Percentiles rank a stretch among this genome's conserved stretches.
Conservation (phyloP, 1,284 basidiomycete genomes). For the Cutaneotrichosporon sp. region DNA sequence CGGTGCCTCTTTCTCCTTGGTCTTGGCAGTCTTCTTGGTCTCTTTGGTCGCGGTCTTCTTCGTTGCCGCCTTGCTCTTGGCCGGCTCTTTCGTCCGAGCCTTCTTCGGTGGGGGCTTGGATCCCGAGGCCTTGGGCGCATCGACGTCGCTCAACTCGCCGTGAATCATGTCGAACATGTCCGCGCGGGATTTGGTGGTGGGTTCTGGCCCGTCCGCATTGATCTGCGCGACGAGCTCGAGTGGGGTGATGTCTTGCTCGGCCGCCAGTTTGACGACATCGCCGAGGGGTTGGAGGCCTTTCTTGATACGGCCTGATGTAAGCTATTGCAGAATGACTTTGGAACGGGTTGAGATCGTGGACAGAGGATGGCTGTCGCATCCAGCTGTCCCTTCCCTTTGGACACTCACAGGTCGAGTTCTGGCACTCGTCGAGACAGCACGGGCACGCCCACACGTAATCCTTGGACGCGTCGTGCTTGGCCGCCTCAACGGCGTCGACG, state of each 20-base stretch:
- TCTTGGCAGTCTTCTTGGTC: conserved; percentile 13
- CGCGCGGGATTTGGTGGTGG: conserved; percentile 5
- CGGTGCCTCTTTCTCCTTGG: conserved; percentile 10
- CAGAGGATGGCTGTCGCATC: no score
- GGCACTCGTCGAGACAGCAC: conserved; percentile 36
- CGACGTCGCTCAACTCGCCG: conserved; percentile 22
- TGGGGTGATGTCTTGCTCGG: conserved; percentile 16
- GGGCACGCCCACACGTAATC: conserved; percentile 35
- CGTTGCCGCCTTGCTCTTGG: conserved; percentile 4
- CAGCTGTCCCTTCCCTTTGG: background rate
- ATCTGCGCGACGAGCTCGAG: conserved; percentile 18
- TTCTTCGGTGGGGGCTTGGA: conserved; percentile 14
- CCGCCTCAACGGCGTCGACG: conserved; percentile 10
- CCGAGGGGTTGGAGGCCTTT: conserved; percentile 35
- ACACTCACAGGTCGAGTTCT: conserved; percentile 37
- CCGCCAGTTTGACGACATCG: conserved; percentile 26
- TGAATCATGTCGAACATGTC: conserved; percentile 9
- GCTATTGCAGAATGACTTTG: background rate
- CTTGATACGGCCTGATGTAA: conserved; percentile 34
- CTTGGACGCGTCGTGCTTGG: conserved; percentile 20
- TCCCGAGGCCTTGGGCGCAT: conserved; percentile 6
- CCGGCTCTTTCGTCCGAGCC: conserved; percentile 15
- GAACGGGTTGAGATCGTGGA: background rate
- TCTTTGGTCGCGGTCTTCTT: conserved; percentile 13
- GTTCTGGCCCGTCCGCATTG: conserved; percentile 10